Evolutionary conservation across 2,329 filamentous ascomycete genomes (phyloP).

Genomic region (Lachnellula cervina): DNA sequence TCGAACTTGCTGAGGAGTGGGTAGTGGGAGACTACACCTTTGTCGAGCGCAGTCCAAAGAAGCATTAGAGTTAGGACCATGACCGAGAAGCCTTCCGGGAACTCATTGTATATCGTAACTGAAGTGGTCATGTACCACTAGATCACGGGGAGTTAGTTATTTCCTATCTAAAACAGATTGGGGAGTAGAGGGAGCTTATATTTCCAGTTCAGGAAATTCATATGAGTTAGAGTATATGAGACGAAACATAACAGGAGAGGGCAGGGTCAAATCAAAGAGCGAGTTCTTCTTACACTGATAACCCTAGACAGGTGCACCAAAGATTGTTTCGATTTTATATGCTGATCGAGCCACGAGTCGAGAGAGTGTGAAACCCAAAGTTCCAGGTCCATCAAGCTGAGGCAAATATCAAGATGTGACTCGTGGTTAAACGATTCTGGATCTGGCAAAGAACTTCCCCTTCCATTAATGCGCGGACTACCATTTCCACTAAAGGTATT

Average conservation of each 20-base stretch:
- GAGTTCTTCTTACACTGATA: neutral
- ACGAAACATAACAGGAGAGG: no score
- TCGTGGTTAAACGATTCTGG: neutral
- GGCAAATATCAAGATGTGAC: neutral
- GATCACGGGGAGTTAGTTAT: no score
- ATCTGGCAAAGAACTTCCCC: conserved; percentile 4
- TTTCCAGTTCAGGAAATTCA: no score
- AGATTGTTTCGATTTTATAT: neutral
- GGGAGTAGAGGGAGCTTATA: no score
- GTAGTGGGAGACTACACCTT: conserved; percentile 35
- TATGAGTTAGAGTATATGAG: no score
- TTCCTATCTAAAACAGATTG: no score
- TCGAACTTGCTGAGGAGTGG: conserved; percentile 43
- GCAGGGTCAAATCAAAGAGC: no score
- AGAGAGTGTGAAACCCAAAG: conserved; percentile 8
- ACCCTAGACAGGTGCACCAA: conserved; percentile 1
- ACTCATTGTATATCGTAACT: conserved; percentile 31
- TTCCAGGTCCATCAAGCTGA: conserved; percentile 9
- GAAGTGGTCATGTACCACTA: neutral
- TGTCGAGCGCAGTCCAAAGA: conserved; percentile 55
- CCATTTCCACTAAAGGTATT: conserved; percentile 1
- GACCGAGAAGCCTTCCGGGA: conserved; percentile 45
- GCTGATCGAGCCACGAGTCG: conserved; percentile 3
- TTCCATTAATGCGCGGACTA: conserved; percentile 4
- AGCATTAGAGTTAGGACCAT: conserved; percentile 54